Base-by-base conservation (phyloP, 257 asterid genomes). In the Cordia subcordata region DNA sequence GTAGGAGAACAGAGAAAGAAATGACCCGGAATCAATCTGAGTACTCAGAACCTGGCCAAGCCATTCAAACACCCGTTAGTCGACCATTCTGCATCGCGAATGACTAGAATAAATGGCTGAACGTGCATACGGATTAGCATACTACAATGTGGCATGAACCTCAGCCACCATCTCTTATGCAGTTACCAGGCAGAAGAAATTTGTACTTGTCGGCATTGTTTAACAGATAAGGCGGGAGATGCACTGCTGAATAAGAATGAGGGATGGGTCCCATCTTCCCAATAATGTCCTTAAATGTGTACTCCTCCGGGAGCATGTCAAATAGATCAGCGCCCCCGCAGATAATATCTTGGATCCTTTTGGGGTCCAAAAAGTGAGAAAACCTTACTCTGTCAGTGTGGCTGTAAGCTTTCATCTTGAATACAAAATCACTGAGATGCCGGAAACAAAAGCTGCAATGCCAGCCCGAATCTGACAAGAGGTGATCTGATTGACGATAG, bases 361-460 rank as follows among this genome's bases (percentile, higher is more conserved):
- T 70, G 0, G 82, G 85, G 75, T 71, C 74, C 49, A 85, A 64
- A 64, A 56, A 85, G 69, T 85, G 85, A 20, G 83, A 72, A 57
- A 80, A 82, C 50, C 79, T 72, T 13, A 85, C 72, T 8, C 94
- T 60, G 54, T 85, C 94, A 0, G 71, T 79, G 61, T 85, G 94
- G 76, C 90, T 82, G 17, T 85, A 85, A 0, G 90, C 94, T 61
- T 80, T 85, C 94, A 85, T 85, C 70, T 85, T 85, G 77, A 85
- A 85, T 39, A 85, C 53, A 16, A 85, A 85, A 42, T 85, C 94
- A 11, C 73, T 76, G 13, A 85, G 76, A 8, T 61, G 72, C 1
- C 86, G 78, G 53, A 85, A 85, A 68, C 90, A 85, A 63, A 85
- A 85, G 83, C 90, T 85, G 38, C 94, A 85, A 62, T 85, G 94